Evolutionary conservation across 495 filamentous ascomycete genomes (phyloP).

Genomic region (Chaetomium fimeti): DNA sequence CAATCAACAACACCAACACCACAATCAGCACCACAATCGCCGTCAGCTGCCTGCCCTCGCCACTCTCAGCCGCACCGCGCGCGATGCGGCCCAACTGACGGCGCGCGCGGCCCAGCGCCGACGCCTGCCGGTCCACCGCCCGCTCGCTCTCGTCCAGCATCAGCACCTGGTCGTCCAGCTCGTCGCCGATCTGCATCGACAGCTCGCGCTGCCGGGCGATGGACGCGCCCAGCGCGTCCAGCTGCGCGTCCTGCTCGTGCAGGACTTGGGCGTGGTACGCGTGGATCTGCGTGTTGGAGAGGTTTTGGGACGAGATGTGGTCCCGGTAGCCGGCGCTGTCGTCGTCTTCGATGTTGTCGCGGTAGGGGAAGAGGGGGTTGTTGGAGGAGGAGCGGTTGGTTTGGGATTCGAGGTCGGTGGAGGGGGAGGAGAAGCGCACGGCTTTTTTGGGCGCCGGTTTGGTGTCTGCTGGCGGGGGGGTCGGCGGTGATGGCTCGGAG

Average conservation of each 20-base stretch:
- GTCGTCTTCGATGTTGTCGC: conserved; percentile 37
- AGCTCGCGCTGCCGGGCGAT: conserved; percentile 92
- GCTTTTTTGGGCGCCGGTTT: conserved; percentile 59
- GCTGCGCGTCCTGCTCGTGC: conserved; percentile 83
- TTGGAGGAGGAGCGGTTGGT: conserved; percentile 23
- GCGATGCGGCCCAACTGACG: conserved; percentile 68
- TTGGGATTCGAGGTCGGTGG: conserved; percentile 49
- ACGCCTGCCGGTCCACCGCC: conserved; percentile 76
- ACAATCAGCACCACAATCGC: conserved; percentile 75
- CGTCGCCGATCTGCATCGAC: conserved; percentile 93
- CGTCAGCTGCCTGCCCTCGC: conserved; percentile 77
- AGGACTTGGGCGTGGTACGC: conserved; percentile 76
- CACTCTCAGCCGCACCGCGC: conserved; percentile 70
- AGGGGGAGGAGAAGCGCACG: conserved; percentile 70
- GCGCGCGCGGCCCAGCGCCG: conserved; percentile 69
- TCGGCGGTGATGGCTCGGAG: conserved; percentile 40
- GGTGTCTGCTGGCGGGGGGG: conserved; percentile 32
- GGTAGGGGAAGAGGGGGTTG: conserved; percentile 62
- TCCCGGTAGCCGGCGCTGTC: conserved; percentile 57
- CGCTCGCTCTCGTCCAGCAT: conserved; percentile 86
- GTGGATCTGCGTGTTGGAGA: conserved; percentile 86
- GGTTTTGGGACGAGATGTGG: conserved; percentile 26
- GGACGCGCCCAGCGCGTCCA: conserved; percentile 80
- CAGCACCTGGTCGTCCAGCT: conserved; percentile 84
- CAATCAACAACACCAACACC: conserved; percentile 72